Conservation (phyloP, 1,139 yeast species). For the Candida sanyaensis region DNA sequence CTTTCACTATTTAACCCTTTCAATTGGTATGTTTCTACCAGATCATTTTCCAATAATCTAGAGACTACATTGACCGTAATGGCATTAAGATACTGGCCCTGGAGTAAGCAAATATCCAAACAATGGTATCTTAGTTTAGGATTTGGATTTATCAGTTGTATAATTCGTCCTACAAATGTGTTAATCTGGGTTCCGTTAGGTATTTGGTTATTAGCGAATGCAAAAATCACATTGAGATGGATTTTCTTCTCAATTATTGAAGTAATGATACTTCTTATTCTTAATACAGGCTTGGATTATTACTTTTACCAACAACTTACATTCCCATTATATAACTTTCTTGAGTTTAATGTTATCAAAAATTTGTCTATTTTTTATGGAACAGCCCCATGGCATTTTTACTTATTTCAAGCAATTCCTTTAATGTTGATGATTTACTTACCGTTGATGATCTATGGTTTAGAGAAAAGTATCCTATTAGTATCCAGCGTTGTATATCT, state of each 20-base stretch:
- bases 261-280: constrained; percentile 24
- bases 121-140: constrained; percentile 25
- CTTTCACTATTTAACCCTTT: constrained; percentile 72
- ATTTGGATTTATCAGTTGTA: constrained; percentile 58
- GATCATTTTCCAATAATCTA: constrained; percentile 85
- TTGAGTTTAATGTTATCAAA: constrained; percentile 73
- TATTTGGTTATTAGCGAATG: constrained; percentile 12
- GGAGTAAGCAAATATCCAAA: constrained; percentile 33
- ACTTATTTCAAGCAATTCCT: constrained; percentile 80
- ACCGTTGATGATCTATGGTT: constrained; percentile 48
- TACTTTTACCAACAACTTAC: constrained; percentile 58
- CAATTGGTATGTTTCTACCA: constrained; percentile 77
- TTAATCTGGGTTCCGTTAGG: constrained; percentile 75
- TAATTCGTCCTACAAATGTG: constrained; percentile 83
- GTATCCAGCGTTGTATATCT: constrained; percentile 78
- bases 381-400: constrained; percentile 81
- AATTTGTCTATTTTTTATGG: constrained; percentile 87
- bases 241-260: constrained; percentile 15
- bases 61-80: constrained; percentile 73
- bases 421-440: constrained; percentile 64
- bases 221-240: constrained; percentile 12
- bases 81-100: constrained; percentile 78
- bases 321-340: constrained; percentile 68
- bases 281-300: constrained; percentile 53
- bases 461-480: constrained; percentile 63